Base-by-base conservation (phyloP, 2,329 filamentous ascomycete species). In the Cercospora brassicicola region DNA sequence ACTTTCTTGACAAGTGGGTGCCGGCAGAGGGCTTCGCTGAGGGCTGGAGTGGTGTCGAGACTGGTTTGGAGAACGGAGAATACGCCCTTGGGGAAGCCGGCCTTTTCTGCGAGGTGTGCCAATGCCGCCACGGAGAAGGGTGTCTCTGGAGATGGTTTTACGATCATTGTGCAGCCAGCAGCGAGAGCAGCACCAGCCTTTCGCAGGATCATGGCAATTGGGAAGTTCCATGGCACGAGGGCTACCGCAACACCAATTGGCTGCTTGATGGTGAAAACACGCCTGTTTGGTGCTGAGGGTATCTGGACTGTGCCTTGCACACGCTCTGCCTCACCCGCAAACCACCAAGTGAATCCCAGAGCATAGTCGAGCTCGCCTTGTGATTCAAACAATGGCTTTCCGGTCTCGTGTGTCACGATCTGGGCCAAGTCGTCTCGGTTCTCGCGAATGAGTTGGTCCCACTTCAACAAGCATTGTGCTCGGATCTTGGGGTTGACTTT, bases 241-340 rank as follows among this genome's bases (percentile, higher is more conserved):
- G 89, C 90, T 0, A 85, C 89, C 0, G 86, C 84, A 10, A 91
- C 89, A 65, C 90, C 90, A 67, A 91, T 84, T 0, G 90, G 90
- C 78, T 92, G 90, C 81, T 94, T 94, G 73, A 93, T 85, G 0
- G 89, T 90, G 69, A 94, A 86, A 2, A 89, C 84, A 11, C 90
- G 84, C 5, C 91, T 82, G 33, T 88, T 87, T 0, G 90, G 87
- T 0, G 86, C 80, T 0, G 90, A 82, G 0, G 89, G 84, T 0
- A 84, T 82, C 56, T 87, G 85, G 4, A 90, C 84, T 0, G 84
- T 84, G 15, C 91, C 91, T 28, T 85, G 83, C n/a, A 89, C 84
- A 36, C 87, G 82, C 78, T 89, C 82, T 75, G 86, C 87, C 73
- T 89, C 87, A 2, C 87, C 87, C 7, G 84, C 82, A 73, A 86